Base-by-base conservation (phyloP, 2,329 filamentous ascomycete genomes). In the Fusarium torreyae region DNA sequence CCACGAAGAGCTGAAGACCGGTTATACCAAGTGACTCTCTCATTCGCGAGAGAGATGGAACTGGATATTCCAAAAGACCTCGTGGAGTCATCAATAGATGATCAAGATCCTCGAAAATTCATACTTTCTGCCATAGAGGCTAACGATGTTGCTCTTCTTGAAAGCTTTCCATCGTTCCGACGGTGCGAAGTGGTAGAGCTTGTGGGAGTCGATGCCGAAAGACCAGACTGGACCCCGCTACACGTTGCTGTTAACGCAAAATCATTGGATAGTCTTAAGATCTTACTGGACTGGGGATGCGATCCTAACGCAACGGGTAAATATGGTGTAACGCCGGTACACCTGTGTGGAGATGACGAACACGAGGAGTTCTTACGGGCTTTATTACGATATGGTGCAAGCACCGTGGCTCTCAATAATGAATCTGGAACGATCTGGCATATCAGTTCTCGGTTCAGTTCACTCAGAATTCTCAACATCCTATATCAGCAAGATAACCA, bases 401-500 rank as follows among this genome's bases (percentile, higher is more conserved):
- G 17, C 14, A 10, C 40, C 9, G 11, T 13, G 8, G 6, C 14
- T 6, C 20, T 43, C 6, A 11, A 43, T 14, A 7, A 43, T 15
- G 1, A 17, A 3, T 22, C 18, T 24, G 6, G 17, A 11, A 43
- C 40, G 15, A 11, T 43, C 6, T 43, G 40, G 40, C 40, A 43
- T 6, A 15, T 3, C 4, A 24, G 10, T 7, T 20, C 13, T 17
- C 4, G 8, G 6, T 1, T 7, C 3, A 9, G 17, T 11, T 15
- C 20, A 5, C 1, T 6, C 18, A 17, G 13, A 5, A 24, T 43
- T 6, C 40, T 43, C 40, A 24, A 43, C 5, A 7, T 26, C 17
- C 20, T 43, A 1, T 7, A 15, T 6, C 40, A 43, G 40, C 20
- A 14, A 24, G 40, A 20, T 1, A 20, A 24, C 14, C 6, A 20